Conservation (phyloP, 805 yeast species). For the Metschnikowia orientalis region DNA sequence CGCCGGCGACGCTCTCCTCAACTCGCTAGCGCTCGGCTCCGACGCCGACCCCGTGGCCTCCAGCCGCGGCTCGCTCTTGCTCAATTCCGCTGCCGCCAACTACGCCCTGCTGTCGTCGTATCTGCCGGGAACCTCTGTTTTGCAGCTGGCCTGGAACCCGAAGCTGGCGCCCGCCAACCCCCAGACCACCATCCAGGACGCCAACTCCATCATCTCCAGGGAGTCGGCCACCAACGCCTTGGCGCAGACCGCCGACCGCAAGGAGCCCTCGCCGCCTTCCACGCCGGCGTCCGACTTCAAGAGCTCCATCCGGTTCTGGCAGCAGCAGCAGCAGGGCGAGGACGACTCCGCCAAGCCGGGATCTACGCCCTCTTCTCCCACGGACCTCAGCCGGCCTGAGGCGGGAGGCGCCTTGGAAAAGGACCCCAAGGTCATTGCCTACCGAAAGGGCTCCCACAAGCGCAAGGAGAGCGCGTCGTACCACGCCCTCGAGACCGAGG, state of each 20-base stretch:
- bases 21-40: conserved; percentile 1
- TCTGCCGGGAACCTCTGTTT: conserved; percentile 1
- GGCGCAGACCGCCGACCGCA: conserved; percentile 4
- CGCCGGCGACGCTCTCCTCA: conserved; percentile 2
- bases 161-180: conserved; percentile 51
- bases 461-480: conserved; percentile 26
- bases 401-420: conserved; percentile 2
- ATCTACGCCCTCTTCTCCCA: neutral
- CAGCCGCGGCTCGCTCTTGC: conserved; percentile 2
- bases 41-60: neutral
- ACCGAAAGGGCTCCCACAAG: conserved; percentile 33
- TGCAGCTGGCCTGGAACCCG: conserved; percentile 33
- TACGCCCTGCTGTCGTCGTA: conserved; percentile 1
- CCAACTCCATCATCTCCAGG: conserved; percentile 33
- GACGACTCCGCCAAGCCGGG: too few relatives aligned
- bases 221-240: conserved; percentile 16
- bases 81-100: neutral
- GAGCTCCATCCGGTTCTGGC: conserved; percentile 17
- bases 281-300: conserved; percentile 14
- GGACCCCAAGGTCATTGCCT: conserved; percentile 38
- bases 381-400: conserved; percentile 1
- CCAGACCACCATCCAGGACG: conserved; percentile 48
- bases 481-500: conserved; percentile 9
- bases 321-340: conserved; percentile 10
- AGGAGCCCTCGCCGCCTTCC: conserved; percentile 9